A percentile compares a stretch with the other conserved stretches of the same genome.
These are phyloP conservation scores for Lepidium sativum DNA, from an alignment of 345 rosid genomes.

Conservation along the genomic window DNA sequence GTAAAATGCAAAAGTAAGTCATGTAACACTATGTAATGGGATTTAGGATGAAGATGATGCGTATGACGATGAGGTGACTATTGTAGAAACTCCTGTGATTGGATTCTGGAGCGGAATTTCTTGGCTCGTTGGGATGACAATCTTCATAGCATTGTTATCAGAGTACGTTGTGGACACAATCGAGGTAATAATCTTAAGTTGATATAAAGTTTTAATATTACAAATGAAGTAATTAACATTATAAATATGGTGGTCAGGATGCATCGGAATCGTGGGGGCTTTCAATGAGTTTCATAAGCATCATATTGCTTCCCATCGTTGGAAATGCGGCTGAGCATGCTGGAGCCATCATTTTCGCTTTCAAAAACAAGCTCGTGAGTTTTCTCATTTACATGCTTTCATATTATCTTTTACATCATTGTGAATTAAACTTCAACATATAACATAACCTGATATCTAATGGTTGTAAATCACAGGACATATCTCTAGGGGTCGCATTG, in stretches of 20 bases:
- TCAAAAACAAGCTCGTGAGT: conserved; percentile 79
- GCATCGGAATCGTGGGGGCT: conserved; percentile 87
- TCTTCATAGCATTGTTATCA: conserved; percentile 58
- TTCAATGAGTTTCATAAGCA: conserved; percentile 82
- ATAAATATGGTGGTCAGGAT: conserved; percentile 30
- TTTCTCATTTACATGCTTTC: not conserved
- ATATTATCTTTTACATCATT: not conserved
- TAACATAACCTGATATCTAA: not conserved
- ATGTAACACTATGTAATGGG: not conserved
- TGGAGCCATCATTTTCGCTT: conserved; percentile 89
- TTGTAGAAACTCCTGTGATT: conserved; percentile 53
- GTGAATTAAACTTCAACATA: not conserved
- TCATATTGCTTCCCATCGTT: conserved; percentile 80
- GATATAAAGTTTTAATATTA: not conserved
- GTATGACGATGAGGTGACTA: conserved; percentile 31
- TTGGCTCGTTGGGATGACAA: conserved; percentile 87
- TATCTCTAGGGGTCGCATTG: conserved; percentile 75
- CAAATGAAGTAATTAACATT: not conserved
- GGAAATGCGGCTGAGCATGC: conserved; percentile 98
- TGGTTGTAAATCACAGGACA: conserved; percentile 45
- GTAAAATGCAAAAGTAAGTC: not conserved
- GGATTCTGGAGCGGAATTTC: conserved; percentile 77
- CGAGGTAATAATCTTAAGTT: conserved; percentile 37
- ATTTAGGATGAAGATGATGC: conserved; percentile 29
- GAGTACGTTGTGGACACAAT: conserved; percentile 78